Evolutionary conservation across 306 rosid species (phyloP), one percentile per base, ranked within the genome.

Genomic region (Ammopiptanthus mongolicus): DNA sequence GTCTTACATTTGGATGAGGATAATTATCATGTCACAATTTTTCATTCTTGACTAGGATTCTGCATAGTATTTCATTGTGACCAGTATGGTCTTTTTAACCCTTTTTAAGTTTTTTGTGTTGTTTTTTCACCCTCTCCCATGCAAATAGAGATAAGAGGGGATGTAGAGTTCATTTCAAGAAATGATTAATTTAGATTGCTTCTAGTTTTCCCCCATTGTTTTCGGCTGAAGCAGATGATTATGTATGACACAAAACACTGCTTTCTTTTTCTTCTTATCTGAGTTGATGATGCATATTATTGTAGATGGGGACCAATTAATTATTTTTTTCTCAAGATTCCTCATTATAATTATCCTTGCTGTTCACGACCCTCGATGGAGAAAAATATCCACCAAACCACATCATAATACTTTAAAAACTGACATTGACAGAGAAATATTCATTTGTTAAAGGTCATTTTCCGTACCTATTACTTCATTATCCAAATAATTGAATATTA

Each of bases 61-160:
- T 46, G 9, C 22, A n/a, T 57, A 9, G 25, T 47, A 62, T 46
- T 33, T 57, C 15, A 6, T 47, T 59, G 77, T 61, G 50, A 50
- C 68, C 17, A 47, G 22, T 19, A 33, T 39, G 34, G 44, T 68
- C 23, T 9, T 61, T 75, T 75, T 37, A 48, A 17, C 2, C 8
- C 12, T 33, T 73, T 25, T 23, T 6, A 42, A 48, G 31, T 42
- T 55, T 41, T 66, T 36, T 8, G 6, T 25, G 18, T 10, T 8
- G 17, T 11, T 33, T 63, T 25, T 57, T 34, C 6, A 1, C 21
- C 79, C 80, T 77, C 83, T 69, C 83, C 77, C 64, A 6, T 79
- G 96, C 76, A 80, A 73, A 83, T 87, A 88, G 76, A 83, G 82
- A 87, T 81, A 89, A 88, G 89, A 78, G 91, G 83, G 89, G 90